Base-by-base conservation (phyloP, 2,329 filamentous ascomycete species). In the Fusarium lyarnte region DNA sequence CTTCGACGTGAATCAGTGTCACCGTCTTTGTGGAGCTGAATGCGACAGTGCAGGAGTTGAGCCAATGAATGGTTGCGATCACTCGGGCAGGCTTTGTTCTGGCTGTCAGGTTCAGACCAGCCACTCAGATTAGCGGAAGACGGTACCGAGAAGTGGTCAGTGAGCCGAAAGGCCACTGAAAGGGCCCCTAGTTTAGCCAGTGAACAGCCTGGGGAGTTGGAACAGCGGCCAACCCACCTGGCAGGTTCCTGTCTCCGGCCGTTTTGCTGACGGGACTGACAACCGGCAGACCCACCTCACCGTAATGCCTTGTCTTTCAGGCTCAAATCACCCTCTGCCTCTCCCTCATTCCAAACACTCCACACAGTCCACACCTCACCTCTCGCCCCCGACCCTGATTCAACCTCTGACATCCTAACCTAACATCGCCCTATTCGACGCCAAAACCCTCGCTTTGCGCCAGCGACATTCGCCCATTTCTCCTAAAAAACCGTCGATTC, bases 291-390 rank as follows among this genome's bases (percentile, higher is more conserved):
- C 54, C 52, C 66, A 57, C 59, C 55, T 33, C 46, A 49, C 16
- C 45, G 64, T 63, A 63, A 68, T 79, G 79, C 79, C 79, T 80
- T 68, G 78, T 75, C 70, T 79, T 78, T 80, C 79, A 80, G 79
- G 79, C 78, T 65, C 66, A 66, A 77, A 76, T 47, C 59, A 65
- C 53, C 58, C 58, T 66, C 57, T 62, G 58, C 62, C 64, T 70
- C 73, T 76, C 75, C 75, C 75, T 76, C 76, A 77, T 78, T 77
- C 75, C 75, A 77, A 63, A 68, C 73, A 66, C 76, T 76, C 66
- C 74, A 73, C 76, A 58, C 54, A 58, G 39, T 75, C 74, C 74
- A 78, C 76, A 60, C 62, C 62, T 60, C 76, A 78, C 76, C 74
- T 76, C 59, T 73, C 72, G 69, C 76, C 73, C 73, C 67, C 76